phyloP scores from a whole-genome alignment of 2,329 filamentous ascomycete genomes.

The Mollisia scopiformis region DNA sequence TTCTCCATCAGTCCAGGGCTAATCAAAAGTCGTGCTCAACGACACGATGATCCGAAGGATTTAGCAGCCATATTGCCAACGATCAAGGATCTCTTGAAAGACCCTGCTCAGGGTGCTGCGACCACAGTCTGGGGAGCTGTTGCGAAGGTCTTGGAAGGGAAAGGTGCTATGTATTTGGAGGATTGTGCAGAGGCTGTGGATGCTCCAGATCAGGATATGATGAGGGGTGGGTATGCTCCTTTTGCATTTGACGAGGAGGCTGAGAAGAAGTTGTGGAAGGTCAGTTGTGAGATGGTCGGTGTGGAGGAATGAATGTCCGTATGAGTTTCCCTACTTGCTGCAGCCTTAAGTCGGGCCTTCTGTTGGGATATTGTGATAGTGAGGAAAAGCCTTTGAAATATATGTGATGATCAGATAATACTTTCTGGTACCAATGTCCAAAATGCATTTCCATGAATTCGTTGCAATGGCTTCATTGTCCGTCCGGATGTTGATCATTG shows the following conservation, averaged over 20 bases:
- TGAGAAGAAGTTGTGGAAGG: conserved; percentile 44
- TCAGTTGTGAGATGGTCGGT: conserved; percentile 10
- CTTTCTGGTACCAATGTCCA: too few relatives aligned
- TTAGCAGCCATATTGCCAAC: not conserved
- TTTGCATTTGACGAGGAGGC: conserved; percentile 41
- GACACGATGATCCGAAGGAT: conserved; percentile 22
- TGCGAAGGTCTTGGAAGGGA: conserved; percentile 41
- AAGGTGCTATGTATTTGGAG: conserved; percentile 43
- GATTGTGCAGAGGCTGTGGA: conserved; percentile 27
- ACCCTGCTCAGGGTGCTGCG: conserved; percentile 7
- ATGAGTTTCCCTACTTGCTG: too few relatives aligned
- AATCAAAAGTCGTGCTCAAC: conserved; percentile 34
- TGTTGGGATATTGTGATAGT: too few relatives aligned
- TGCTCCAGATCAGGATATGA: conserved; percentile 39
- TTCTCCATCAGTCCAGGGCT: conserved; percentile 46
- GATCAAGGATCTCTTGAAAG: conserved; percentile 4
- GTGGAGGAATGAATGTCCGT: not conserved
- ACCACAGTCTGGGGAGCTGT: conserved; percentile 25
- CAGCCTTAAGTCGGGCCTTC: too few relatives aligned
- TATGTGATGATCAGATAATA: too few relatives aligned
- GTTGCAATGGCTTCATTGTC: too few relatives aligned
- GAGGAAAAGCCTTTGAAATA: too few relatives aligned
- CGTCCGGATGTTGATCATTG: too few relatives aligned
- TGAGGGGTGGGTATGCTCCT: conserved; percentile 24
- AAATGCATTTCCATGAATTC: too few relatives aligned